phyloP scores from a whole-genome alignment of 176 grass and related monocot genomes.

The Oryza brachyantha region DNA sequence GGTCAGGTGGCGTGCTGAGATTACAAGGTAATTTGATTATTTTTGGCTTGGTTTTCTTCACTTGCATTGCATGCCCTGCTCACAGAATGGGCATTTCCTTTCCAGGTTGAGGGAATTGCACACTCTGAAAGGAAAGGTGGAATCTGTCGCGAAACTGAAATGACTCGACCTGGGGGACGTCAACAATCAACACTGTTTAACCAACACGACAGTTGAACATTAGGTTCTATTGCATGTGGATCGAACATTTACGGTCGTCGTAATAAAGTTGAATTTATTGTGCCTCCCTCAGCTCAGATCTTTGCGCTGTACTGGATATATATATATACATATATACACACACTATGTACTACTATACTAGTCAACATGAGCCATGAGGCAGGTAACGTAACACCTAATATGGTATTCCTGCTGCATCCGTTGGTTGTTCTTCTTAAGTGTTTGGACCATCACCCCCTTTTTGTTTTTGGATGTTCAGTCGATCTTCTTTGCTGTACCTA shows the following conservation, averaged over 20 bases:
- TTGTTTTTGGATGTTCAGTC: not conserved
- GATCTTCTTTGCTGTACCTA: not conserved
- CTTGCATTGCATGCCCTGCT: not conserved
- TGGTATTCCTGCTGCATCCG: not conserved
- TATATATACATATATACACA: too few species aligned
- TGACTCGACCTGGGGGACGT: constrained; percentile 50
- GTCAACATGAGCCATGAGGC: not conserved
- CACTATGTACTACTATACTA: not conserved
- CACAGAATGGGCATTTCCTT: not conserved
- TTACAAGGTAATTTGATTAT: constrained; percentile 27
- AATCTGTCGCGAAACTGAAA: constrained; percentile 43
- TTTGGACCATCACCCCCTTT: not conserved
- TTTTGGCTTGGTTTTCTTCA: not conserved
- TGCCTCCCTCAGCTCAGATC: not conserved
- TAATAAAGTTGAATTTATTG: not conserved
- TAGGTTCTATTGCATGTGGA: not conserved
- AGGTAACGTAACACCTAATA: not conserved
- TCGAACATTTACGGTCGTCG: not conserved
- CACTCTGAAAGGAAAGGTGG: constrained; percentile 63
- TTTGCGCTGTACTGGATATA: not conserved
- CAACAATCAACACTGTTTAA: constrained; percentile 55
- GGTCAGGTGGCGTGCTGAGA: constrained; percentile 48
- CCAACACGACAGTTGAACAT: not conserved
- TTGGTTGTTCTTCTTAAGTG: not conserved
- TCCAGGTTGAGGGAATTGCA: constrained; percentile 43